A percentile compares a stretch with the other conserved stretches of the same genome.
phyloP scores from a whole-genome alignment of 495 filamentous ascomycete species.

The Glarea lozoyensis region DNA sequence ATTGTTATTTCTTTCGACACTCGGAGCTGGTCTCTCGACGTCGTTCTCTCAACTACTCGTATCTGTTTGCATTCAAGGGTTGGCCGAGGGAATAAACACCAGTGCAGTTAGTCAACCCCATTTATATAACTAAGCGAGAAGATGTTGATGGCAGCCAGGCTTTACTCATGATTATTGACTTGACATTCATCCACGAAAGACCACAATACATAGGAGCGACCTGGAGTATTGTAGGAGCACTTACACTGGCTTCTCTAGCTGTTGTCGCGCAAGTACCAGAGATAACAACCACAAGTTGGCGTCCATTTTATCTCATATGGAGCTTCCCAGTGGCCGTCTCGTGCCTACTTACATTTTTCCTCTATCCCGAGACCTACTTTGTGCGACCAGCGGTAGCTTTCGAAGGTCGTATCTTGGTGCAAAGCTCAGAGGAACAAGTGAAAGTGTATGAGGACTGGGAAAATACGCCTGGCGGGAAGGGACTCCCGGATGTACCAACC shows the following conservation, averaged over 20 bases:
- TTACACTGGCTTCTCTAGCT: neutral
- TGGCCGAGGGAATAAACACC: slow-evolving; percentile 4
- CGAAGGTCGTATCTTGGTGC: slow-evolving; percentile 11
- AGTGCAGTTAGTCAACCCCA: slow-evolving; percentile 2
- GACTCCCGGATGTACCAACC: slow-evolving; percentile 5
- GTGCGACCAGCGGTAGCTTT: slow-evolving; percentile 13
- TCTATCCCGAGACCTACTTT: slow-evolving; percentile 13
- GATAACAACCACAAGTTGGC: neutral
- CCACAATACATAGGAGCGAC: neutral
- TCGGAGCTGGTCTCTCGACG: neutral
- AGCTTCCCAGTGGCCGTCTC: neutral
- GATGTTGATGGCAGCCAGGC: neutral
- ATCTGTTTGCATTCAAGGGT: slow-evolving; percentile 4
- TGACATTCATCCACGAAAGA: slow-evolving; percentile 6
- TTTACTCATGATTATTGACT: slow-evolving; percentile 7
- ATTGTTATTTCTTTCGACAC: slow-evolving; percentile 19
- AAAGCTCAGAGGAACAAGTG: slow-evolving; percentile 7
- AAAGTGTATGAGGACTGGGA: slow-evolving; percentile 10
- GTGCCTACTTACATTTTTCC: slow-evolving; percentile 5
- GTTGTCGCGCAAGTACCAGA: neutral
- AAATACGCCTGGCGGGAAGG: slow-evolving; percentile 3
- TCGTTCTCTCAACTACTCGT: slow-evolving; percentile 5
- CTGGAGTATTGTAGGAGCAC: neutral
- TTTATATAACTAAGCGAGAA: neutral
- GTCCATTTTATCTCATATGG: slow-evolving; percentile 2